Conservation (phyloP, 2,329 filamentous ascomycete species). For the Calcarisporium arbuscula region DNA sequence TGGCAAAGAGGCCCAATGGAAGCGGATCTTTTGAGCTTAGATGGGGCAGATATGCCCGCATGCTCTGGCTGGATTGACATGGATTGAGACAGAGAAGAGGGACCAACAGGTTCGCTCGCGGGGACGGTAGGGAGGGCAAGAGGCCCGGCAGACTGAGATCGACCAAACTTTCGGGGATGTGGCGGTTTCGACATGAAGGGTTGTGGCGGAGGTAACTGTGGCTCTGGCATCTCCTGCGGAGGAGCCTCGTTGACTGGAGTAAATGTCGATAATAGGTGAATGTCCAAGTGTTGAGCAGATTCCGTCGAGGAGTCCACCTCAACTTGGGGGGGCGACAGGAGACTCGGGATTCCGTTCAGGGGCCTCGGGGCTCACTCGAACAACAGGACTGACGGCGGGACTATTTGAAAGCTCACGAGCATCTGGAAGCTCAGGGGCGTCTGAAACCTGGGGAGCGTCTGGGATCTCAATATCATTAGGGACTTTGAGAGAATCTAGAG, state of each 20-base stretch:
- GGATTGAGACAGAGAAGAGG: conserved; percentile 31
- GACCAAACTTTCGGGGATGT: conserved; percentile 19
- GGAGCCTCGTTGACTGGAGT: too few species aligned
- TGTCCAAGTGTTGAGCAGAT: neutral
- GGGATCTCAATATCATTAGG: too few species aligned
- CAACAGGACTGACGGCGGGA: too few species aligned
- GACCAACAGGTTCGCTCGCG: conserved; percentile 45
- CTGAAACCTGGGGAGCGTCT: too few species aligned
- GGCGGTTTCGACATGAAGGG: conserved; percentile 11
- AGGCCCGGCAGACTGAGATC: conserved; percentile 32
- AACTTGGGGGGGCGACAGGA: neutral
- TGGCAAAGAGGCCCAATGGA: conserved; percentile 26
- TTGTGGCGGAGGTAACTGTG: conserved; percentile 1
- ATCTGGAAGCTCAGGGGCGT: too few species aligned
- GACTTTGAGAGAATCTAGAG: too few species aligned
- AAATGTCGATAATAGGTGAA: too few species aligned
- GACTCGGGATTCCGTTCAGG: too few species aligned
- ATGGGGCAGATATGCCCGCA: conserved; percentile 23
- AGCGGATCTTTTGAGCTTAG: conserved; percentile 31
- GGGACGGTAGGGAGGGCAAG: conserved; percentile 28
- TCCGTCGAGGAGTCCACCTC: neutral
- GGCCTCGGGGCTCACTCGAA: too few species aligned
- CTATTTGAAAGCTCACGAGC: too few species aligned
- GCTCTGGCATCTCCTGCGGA: conserved; percentile 4
- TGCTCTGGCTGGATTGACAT: conserved; percentile 11